Evolutionary conservation across 2,329 filamentous ascomycete genomes (phyloP), one percentile per base, ranked within the genome.

Genomic region (Leptographium radiaticola): DNA sequence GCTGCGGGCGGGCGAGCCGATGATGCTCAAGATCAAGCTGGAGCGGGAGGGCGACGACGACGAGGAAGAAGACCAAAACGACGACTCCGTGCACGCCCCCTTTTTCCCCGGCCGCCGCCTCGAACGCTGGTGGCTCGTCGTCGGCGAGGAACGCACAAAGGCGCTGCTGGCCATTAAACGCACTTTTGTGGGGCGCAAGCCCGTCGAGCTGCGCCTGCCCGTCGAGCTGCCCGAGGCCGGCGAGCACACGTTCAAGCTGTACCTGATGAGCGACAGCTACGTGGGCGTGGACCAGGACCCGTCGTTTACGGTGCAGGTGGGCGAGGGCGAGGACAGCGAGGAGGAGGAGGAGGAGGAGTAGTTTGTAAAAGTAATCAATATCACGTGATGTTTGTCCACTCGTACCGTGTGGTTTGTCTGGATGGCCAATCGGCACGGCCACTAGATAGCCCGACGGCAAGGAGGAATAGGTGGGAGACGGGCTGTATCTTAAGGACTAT

Each of bases 51-150:
- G 50, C 3, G 56, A 52, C 1, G 34, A 52, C 0, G 53, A 57
- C 13, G 48, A 45, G 5, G 49, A 53, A 7, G 80, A 83, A 54
- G 78, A 81, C 12, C 74, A 80, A 20, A 84, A 87, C n/a, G 89
- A 96, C 66, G 80, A 85, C 2, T 84, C 83, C 1, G 94, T 97
- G 2, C 90, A 97, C 66, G 90, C 91, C 51, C 93, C 93, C 0
- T 98, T 97, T 75, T 98, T 93, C 66, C 90, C 93, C 1, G 75
- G 69, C 50, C 85, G 86, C 68, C 98, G 98, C 77, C 85, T 88
- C 73, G 93, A 98, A 76, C 95, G 93, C 66, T 98, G 90, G 90
- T 98, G 93, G 93, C 73, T 98, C 54, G 88, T 98, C 20, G 88
- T 98, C 38, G 91, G 90, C 34, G 90, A 97, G 62, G 89, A 96